These are phyloP conservation scores for Cercospora sesami DNA, from an alignment of 2,329 filamentous ascomycete genomes.

Conservation along the genomic window DNA sequence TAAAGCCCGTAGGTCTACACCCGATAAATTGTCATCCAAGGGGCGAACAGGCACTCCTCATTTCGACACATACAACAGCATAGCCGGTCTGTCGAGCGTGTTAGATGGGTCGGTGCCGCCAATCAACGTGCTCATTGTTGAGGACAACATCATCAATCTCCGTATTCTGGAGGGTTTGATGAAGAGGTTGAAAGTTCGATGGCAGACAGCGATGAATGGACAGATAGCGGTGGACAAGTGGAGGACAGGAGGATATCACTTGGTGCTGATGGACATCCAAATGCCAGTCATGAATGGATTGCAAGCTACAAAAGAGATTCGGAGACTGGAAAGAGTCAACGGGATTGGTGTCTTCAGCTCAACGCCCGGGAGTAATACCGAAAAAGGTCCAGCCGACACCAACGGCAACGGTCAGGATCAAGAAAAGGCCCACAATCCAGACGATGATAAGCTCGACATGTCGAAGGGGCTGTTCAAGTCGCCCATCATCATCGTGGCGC, in stretches of 20 bases:
- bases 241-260: conserved; percentile 86
- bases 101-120: conserved; percentile 84
- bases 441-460: conserved; percentile 69
- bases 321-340: conserved; percentile 84
- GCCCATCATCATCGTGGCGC: conserved; percentile 93
- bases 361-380: conserved; percentile 46
- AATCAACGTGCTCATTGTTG: conserved; percentile 95
- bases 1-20: conserved; percentile 32
- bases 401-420: conserved; percentile 41
- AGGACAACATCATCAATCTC: conserved; percentile 98
- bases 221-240: conserved; percentile 91
- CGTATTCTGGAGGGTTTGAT: conserved; percentile 92
- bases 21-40: conserved; percentile 27
- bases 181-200: conserved; percentile 90
- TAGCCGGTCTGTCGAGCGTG: conserved; percentile 43
- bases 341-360: conserved; percentile 82
- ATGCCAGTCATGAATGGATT: conserved; percentile 94
- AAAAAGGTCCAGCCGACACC: conserved; percentile 29
- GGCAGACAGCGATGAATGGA: conserved; percentile 96
- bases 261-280: conserved; percentile 98
- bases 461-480: conserved; percentile 76
- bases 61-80: conserved; percentile 23
- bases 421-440: conserved; percentile 46
- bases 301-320: conserved; percentile 91
- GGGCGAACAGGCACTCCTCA: conserved; percentile 17